Base-by-base conservation (phyloP, 192 early-diverging fungal genomes). In the Coemansia sp. region DNA sequence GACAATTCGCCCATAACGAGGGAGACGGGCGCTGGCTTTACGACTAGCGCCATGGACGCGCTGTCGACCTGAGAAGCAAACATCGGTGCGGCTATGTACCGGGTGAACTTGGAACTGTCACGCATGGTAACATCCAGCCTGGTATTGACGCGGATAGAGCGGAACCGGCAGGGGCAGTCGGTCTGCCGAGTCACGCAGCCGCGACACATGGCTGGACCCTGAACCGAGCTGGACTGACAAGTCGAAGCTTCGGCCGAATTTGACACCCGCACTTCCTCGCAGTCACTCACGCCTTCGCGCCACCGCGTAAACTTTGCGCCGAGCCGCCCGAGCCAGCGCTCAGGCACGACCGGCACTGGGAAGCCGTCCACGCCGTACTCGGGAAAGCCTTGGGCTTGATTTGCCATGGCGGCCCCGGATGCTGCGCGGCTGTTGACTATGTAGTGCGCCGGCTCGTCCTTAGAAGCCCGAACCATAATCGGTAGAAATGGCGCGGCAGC, bases 271-370 rank as follows among this genome's bases (percentile, higher is more conserved):
- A 66, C 67, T 1, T 39, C 40, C 0, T 32, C 14, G 21, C 70
- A 67, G 4, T 21, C 50, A 0, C 10, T 17, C 23, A 28, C 42
- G 8, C 28, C 6, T 6, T 6, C 39, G 11, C 52, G 23, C 67
- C 73, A 75, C 21, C 1, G 19, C 46, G 4, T 23, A 21, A 66
- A 75, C 58, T 75, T 75, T 10, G 19, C 38, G 37, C 49, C 62
- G 73, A 17, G 26, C 26, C 10, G 44, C 32, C 3, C 30, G 19
- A 77, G 66, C 70, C 70, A 77, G 30, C 23, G 42, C 9, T 47
- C 70, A 0, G 76, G 70, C 26, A 66, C 49, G 2, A 77, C 63
- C 0, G 70, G 76, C 10, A n/a, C 38, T 6, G 76, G 76, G 21
- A 63, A 68, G 4, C 76, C 76, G 2, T 69, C 57, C 6, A 69